Evolutionary conservation across 495 filamentous ascomycete genomes (phyloP).

Genomic region (Cercophora newfieldiana): DNA sequence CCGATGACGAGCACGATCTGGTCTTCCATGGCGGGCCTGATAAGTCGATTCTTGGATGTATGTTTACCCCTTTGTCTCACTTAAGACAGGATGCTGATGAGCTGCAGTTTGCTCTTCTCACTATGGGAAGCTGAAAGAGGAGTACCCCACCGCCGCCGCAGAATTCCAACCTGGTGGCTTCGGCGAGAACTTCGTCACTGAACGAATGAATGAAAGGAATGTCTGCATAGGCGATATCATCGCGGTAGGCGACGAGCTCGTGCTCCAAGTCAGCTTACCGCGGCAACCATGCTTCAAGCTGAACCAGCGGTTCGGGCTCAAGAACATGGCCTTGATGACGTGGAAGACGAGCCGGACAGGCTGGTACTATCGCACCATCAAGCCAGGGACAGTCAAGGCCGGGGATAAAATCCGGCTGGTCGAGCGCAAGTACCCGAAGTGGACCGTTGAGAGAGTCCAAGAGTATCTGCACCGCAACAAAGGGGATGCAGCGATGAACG

Average conservation of each 20-base stretch:
- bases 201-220: conserved; percentile 55
- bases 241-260: conserved; percentile 31
- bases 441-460: conserved; percentile 58
- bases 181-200: conserved; percentile 57
- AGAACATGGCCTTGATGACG: conserved; percentile 54
- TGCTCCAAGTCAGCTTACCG: conserved; percentile 44
- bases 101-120: conserved; percentile 50
- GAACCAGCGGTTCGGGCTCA: conserved; percentile 56
- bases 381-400: conserved; percentile 46
- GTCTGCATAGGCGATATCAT: conserved; percentile 59
- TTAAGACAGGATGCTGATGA: not conserved
- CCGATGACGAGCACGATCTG: conserved; percentile 57
- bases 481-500: conserved; percentile 45
- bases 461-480: conserved; percentile 54
- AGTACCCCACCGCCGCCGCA: conserved; percentile 43
- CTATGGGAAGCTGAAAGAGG: conserved; percentile 49
- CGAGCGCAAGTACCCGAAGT: conserved; percentile 46
- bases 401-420: conserved; percentile 49
- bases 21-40: conserved; percentile 56
- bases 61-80: conserved; percentile 11
- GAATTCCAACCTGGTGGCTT: conserved; percentile 54
- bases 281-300: conserved; percentile 59
- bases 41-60: conserved; percentile 59
- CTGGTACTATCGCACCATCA: conserved; percentile 57
- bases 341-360: conserved; percentile 53